Evolutionary conservation across 208 protist genomes (phyloP).

Genomic region (Strigomonas culicis): DNA sequence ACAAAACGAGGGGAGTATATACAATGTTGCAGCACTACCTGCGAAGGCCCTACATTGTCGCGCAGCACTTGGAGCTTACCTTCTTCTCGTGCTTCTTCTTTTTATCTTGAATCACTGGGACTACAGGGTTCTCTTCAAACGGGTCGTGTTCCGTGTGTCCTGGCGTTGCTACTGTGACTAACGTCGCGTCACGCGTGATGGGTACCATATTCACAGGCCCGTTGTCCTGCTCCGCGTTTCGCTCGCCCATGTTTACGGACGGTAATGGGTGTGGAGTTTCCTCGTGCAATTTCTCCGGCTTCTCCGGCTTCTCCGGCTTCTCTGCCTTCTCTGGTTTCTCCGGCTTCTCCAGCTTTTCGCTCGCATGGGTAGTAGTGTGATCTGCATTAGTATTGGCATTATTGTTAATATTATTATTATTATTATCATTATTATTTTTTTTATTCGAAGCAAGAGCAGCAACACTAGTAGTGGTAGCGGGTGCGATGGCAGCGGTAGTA

Average conservation of each 20-base stretch:
- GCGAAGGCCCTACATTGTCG: slow-evolving; percentile 15
- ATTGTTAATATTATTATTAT: no score
- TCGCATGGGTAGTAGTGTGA: not conserved
- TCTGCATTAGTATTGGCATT: not conserved
- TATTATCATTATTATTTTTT: no score
- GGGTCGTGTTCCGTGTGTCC: no score
- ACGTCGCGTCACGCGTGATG: no score
- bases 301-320: not conserved
- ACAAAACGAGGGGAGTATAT: not conserved
- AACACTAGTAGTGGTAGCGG: no score
- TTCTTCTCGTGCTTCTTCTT: slow-evolving; percentile 13
- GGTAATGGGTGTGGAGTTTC: not conserved
- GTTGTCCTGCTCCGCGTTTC: no score
- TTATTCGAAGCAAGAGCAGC: no score
- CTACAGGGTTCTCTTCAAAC: not conserved
- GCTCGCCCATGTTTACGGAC: no score
- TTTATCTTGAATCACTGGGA: not conserved
- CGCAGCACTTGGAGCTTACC: slow-evolving; percentile 29
- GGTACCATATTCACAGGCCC: no score
- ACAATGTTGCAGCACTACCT: not conserved
- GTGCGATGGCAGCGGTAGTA: no score
- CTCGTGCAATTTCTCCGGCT: not conserved
- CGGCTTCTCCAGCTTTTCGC: not conserved
- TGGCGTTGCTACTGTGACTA: no score
- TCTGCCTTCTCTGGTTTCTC: not conserved